Percentiles rank a stretch among this genome's conserved stretches.
These are phyloP conservation scores for Scutellaria baicalensis DNA, from an alignment of 257 asterid species.

Conservation along the genomic window DNA sequence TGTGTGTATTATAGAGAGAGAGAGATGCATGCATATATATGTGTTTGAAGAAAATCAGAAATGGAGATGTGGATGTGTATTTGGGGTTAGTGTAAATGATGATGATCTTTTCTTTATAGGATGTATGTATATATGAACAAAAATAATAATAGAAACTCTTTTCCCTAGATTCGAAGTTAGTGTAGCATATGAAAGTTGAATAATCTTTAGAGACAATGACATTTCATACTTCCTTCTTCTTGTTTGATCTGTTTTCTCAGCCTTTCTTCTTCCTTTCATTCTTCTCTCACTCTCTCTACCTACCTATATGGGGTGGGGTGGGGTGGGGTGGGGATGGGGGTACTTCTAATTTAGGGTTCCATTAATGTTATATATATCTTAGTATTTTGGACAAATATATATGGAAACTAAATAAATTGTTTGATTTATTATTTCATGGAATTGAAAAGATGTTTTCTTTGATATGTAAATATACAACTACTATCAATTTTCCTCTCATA, in stretches of 20 bases:
- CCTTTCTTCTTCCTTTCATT: neutral
- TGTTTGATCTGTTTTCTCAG: neutral
- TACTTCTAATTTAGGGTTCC: slow-evolving; percentile 2
- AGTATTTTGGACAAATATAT: too few relatives aligned
- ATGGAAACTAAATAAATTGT: neutral
- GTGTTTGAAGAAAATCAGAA: neutral
- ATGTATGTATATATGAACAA: slow-evolving; percentile 14
- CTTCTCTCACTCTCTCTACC: neutral
- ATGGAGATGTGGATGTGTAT: neutral
- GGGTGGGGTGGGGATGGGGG: neutral
- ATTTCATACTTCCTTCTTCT: slow-evolving; percentile 9
- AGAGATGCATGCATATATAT: neutral
- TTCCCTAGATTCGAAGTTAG: slow-evolving; percentile 14
- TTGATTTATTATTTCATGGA: too few relatives aligned
- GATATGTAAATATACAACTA: too few relatives aligned
- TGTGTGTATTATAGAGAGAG: neutral
- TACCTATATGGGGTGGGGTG: neutral
- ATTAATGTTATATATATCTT: too few relatives aligned
- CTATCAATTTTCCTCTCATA: too few relatives aligned
- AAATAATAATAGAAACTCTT: slow-evolving; percentile 9
- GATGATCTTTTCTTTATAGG: slow-evolving; percentile 7
- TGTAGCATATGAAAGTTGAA: slow-evolving; percentile 21
- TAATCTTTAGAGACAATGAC: slow-evolving; percentile 20
- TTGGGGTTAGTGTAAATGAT: neutral
- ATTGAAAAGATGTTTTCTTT: too few relatives aligned